These are phyloP conservation scores for Musa acuminata DNA, from an alignment of 176 grass and related monocot species.

Conservation along the genomic window DNA sequence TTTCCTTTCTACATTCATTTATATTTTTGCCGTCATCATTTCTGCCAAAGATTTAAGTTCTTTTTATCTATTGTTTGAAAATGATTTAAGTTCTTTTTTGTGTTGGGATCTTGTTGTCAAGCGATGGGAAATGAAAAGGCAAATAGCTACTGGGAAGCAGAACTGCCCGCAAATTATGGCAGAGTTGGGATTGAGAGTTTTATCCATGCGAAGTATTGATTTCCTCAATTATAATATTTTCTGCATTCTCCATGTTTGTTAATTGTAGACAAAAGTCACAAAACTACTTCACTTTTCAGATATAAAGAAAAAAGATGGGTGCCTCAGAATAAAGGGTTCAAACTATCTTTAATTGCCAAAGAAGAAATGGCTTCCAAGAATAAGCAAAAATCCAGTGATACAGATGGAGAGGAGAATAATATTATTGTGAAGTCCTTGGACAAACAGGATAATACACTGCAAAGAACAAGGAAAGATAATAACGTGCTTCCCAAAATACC, in stretches of 20 bases:
- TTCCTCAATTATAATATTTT: conserved; percentile 13
- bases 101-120: conserved; percentile 15
- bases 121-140: conserved; percentile 98
- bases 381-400: conserved; percentile 28
- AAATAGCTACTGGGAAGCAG: conserved; percentile 94
- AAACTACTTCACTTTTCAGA: conserved; percentile 27
- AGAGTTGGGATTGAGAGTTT: conserved; percentile 98
- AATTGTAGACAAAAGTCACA: background rate
- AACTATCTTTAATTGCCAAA: conserved; percentile 20
- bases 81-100: background rate
- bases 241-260: background rate
- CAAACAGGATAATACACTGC: conserved; percentile 29
- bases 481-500: conserved; percentile 46
- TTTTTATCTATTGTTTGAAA: background rate
- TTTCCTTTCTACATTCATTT: background rate
- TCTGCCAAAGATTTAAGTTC: background rate
- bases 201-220: conserved; percentile 82
- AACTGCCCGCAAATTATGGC: conserved; percentile 87
- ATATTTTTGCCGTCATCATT: background rate
- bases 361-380: conserved; percentile 37
- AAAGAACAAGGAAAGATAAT: conserved; percentile 35
- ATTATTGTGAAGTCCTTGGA: conserved; percentile 46
- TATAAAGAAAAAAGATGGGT: conserved; percentile 97
- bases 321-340: conserved; percentile 44
- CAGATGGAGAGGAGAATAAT: conserved; percentile 19